Conservation (phyloP, 169 alveolate species). For the Plasmodium vivax region DNA sequence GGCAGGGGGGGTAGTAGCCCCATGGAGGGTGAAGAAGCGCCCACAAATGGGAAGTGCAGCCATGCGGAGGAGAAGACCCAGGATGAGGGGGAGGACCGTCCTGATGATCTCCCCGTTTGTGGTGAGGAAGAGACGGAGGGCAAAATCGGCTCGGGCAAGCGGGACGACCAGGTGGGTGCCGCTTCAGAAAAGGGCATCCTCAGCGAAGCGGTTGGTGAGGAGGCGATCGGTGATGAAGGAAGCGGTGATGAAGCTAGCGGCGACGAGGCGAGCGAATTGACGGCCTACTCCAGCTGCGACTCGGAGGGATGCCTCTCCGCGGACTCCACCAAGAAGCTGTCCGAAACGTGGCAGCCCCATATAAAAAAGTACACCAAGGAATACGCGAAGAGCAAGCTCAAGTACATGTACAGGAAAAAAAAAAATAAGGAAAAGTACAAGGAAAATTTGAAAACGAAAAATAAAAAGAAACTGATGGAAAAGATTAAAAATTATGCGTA, state of each 20-base stretch:
- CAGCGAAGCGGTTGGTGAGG: background rate
- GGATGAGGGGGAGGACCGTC: background rate
- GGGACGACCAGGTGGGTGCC: background rate
- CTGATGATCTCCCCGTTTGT: background rate
- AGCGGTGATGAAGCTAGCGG: background rate
- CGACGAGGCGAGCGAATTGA: background rate
- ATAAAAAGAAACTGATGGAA: slow-evolving; percentile 69
- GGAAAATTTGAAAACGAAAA: slow-evolving; percentile 71
- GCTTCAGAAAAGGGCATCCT: background rate
- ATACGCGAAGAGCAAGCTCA: slow-evolving; percentile 46
- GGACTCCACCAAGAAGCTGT: slow-evolving; percentile 25
- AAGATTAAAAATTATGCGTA: slow-evolving; percentile 41
- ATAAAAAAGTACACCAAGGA: slow-evolving; percentile 57
- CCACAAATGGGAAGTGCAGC: background rate
- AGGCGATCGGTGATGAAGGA: background rate
- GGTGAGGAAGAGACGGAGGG: background rate
- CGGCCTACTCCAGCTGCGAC: slow-evolving; percentile 24
- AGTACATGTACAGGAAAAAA: slow-evolving; percentile 59
- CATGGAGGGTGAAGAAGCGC: background rate
- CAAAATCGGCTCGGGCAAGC: background rate
- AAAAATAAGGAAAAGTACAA: slow-evolving; percentile 58
- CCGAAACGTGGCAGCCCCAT: slow-evolving; percentile 71
- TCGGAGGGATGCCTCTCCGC: background rate
- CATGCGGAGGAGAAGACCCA: background rate
- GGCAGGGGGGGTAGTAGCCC: background rate